phyloP scores from a whole-genome alignment of 768 basidiomycete genomes.

The Russula lepida region DNA sequence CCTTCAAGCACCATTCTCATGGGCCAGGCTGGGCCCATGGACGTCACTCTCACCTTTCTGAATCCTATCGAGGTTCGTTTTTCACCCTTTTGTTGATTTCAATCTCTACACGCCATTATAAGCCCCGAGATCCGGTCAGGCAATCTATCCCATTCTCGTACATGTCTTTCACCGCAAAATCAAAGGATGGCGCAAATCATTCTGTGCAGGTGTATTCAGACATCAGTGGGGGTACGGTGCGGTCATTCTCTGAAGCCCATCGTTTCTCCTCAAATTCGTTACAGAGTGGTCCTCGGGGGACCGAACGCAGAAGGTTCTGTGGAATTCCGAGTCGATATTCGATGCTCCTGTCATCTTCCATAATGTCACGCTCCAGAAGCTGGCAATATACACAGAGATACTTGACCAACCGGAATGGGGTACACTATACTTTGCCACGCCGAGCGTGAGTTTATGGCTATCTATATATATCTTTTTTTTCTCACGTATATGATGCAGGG shows the following conservation, averaged over 20 bases:
- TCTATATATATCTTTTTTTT: not conserved
- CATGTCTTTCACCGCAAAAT: slow-evolving; percentile 26
- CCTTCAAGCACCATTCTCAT: slow-evolving; percentile 30
- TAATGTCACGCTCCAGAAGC: not conserved
- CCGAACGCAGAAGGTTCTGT: not conserved
- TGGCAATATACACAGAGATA: slow-evolving; percentile 10
- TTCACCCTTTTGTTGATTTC: not conserved
- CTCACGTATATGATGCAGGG: not conserved
- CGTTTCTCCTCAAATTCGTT: not conserved
- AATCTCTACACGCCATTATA: not conserved
- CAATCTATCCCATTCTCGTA: slow-evolving; percentile 37
- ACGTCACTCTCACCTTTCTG: slow-evolving; percentile 32
- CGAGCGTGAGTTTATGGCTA: not conserved
- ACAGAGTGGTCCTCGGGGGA: slow-evolving; percentile 25
- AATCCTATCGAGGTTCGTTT: slow-evolving; percentile 34
- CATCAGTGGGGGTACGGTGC: slow-evolving; percentile 30
- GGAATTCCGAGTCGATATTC: not conserved
- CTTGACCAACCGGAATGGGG: slow-evolving; percentile 19
- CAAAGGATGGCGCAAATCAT: slow-evolving; percentile 30
- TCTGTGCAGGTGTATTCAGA: slow-evolving; percentile 33
- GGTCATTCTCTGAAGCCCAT: not conserved
- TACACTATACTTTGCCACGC: slow-evolving; percentile 17
- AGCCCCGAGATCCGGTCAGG: slow-evolving; percentile 31
- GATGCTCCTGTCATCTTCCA: slow-evolving; percentile 14
- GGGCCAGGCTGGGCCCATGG: slow-evolving; percentile 30